Evolutionary conservation across 176 grass and related monocot species (phyloP), one percentile per base, ranked within the genome.

Genomic region (Alloteropsis semialata): DNA sequence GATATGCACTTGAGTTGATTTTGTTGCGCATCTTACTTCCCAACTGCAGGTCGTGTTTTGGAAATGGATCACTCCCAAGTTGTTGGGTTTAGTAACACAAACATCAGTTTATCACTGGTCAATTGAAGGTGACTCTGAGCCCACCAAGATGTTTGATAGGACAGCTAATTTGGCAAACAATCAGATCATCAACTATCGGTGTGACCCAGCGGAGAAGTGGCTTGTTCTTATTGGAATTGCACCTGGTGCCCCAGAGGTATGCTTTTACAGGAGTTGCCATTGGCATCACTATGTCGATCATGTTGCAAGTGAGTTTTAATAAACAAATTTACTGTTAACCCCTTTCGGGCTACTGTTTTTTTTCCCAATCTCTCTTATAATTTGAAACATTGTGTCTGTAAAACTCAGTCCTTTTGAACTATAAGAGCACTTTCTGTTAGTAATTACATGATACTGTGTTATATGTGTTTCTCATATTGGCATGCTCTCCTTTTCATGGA

Each of bases 31-130:
- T 6, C 7, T 24, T 49, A 13, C 6, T 83, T 32, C 61, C 14
- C 18, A 51, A 85, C 58, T 59, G 10, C 69, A 97, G 95, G 95
- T 98, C 48, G 95, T 93, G 27, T 98, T 98, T 81, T 98, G 95
- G 95, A 98, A 98, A 86, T 98, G 95, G 95, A 93, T 98, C 67
- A 93, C 90, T 42, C 92, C 92, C 38, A 94, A 91, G 60, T 62
- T 91, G 84, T 55, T n/a, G n/a, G n/a, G n/a, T n/a, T n/a, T n/a
- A n/a, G n/a, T n/a, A n/a, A n/a, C n/a, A n/a, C n/a, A n/a, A 82
- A 71, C 84, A n/a, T 86, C 92, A 5, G 95, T 98, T 68, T 98
- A 98, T 84, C 95, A 98, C 80, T 98, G 95, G 92, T 95, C 92
- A 43, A 93, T 95, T 78, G 96, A 98, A 88, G 96, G 96, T 86